Base-by-base conservation (phyloP, 805 yeast species). In the Wickerhamiella kurtzmanii region DNA sequence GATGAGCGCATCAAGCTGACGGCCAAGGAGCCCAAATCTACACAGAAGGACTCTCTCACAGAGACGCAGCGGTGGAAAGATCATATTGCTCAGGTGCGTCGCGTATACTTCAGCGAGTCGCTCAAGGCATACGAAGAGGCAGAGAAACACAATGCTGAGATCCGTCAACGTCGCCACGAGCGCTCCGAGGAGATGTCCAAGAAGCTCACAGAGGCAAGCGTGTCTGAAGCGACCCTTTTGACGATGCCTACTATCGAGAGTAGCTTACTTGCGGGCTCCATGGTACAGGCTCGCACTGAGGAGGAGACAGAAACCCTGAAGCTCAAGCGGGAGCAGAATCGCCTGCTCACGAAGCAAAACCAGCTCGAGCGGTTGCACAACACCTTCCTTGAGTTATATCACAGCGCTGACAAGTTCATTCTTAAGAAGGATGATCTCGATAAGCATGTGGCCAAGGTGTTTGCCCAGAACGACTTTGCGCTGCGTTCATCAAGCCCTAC, bases 201-300 rank as follows among this genome's bases (percentile, higher is more conserved):
- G 3, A 48, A 56, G 36, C 56, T 60, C 15, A 37, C 35, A 22
- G 59, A 58, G 41, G 54, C 60, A 36, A 62, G 66, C 50, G 59
- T 63, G 17, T 59, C 66, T 3, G 59, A 55, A 35, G 80, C 85
- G 20, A 71, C 76, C 43, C 53, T 70, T 56, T 72, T 80, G 57
- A 84, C 95, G 1, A 68, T 85, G 44, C 96, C 96, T 42, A 82
- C 95, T 1, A 69, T 87, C 48, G 86, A 81, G 56, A 70, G 73
- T 36, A 44, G 57, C 8, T 50, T 60, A 16, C 71, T 77, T 52
- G 62, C 72, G 19, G 84, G 83, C 2, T 83, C 89, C 15, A 65
- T 86, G 50, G 75, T 88, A 70, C 73, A 82, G 59, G 74, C 66
- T 42, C 74, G 95, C 62, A 81, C 94, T 0, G 69, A 66, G 20